Conservation (phyloP, 306 rosid species). For the Aeschynomene evenia region DNA sequence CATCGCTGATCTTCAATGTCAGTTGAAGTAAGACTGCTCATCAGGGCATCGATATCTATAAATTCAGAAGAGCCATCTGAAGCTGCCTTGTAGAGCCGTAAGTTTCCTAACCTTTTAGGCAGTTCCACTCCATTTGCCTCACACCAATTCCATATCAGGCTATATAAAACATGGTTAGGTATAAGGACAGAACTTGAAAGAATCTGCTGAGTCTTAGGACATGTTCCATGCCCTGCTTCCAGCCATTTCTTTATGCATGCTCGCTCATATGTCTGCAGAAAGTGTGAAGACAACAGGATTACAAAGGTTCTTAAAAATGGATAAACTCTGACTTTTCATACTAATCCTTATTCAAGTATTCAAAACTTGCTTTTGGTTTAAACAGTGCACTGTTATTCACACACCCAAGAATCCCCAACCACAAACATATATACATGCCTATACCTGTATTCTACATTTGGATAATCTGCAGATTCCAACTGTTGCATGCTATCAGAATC, state of each 20-base stretch:
- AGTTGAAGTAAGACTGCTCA: constrained; percentile 55
- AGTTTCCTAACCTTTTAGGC: constrained; percentile 60
- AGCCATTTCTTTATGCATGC: constrained; percentile 87
- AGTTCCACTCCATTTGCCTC: constrained; percentile 73
- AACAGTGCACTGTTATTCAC: not conserved
- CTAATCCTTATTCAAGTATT: not conserved
- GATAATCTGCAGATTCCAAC: not conserved
- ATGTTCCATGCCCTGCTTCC: constrained; percentile 76
- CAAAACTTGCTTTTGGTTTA: not conserved
- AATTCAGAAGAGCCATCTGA: constrained; percentile 60
- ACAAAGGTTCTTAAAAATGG: constrained; percentile 16
- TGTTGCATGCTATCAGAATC: constrained; percentile 1
- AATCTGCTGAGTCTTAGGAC: constrained; percentile 80
- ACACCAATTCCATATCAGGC: constrained; percentile 82
- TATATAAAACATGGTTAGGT: constrained; percentile 77
- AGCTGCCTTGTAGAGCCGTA: constrained; percentile 42
- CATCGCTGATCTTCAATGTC: constrained; percentile 53
- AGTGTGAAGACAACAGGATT: constrained; percentile 12
- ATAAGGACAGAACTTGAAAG: constrained; percentile 60
- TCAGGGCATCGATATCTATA: constrained; percentile 50
- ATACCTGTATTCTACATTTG: not conserved
- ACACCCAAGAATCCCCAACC: not conserved
- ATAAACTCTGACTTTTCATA: not conserved
- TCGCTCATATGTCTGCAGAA: constrained; percentile 82
- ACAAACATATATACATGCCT: not conserved